Evolutionary conservation across 495 filamentous ascomycete species (phyloP), one percentile per base, ranked within the genome.

Genomic region (Daldinia grandis): DNA sequence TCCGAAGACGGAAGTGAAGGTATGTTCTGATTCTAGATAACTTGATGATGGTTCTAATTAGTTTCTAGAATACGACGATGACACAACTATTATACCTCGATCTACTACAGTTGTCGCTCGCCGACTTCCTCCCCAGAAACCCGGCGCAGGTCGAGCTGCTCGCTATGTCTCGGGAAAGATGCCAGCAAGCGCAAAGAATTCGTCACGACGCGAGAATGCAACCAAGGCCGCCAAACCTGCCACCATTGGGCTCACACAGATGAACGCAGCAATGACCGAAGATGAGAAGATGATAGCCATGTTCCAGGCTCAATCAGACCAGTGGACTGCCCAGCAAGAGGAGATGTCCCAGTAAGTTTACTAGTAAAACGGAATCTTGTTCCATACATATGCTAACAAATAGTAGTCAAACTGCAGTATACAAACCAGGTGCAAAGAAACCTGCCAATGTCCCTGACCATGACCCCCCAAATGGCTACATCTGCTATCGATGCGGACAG

Each of bases 161-260:
- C 89, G 95, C 74, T 99, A 99, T 85, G 93, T 99, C 56, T 93
- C 93, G 6, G 95, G 95, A 55, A 97, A 97, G 82, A 97, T 97
- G 91, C 95, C 95, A 3, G 86, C 93, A 8, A 95, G 90, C 74
- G 92, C 95, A 4, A 93, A 92, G 80, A 95, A 91, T 67, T 84
- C 87, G 24, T 88, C 92, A 60, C 89, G 93, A 66, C 88, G 87
- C 75, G 94, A 88, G 61, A 81, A 83, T 49, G 74, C 76, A 0
- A 53, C 74, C 0, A 85, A 97, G 71, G 82, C 87, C 5, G 69
- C 85, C 17, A 89, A 86, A 68, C 79, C 85, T 2, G 77, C 85
- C 40, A 86, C 86, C 60, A 89, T 82, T 68, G 84, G 83, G 27
- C 78, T 89, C 24, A 76, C 85, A 24, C 87, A 90, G 66, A 87